Conservation (phyloP, 31 red algal genomes). For the Asparagopsis taxiformis region DNA sequence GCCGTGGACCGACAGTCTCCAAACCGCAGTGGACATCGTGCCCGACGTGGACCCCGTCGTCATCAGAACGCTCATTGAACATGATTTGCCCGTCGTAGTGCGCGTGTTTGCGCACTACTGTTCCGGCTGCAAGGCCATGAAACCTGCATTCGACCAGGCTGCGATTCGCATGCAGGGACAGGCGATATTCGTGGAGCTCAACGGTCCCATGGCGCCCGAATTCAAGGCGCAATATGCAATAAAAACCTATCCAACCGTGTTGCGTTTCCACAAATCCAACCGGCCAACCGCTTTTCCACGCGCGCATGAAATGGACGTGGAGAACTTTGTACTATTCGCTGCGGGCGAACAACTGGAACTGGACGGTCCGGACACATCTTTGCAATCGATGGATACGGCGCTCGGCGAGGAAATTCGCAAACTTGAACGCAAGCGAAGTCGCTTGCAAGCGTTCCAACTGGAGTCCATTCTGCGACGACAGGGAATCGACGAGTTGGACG, state of each 20-base stretch:
- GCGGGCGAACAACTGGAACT: neutral
- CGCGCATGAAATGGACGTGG: neutral
- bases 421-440: neutral
- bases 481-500: slow-evolving; percentile 79
- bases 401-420: neutral
- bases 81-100: slow-evolving; percentile 31
- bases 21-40: neutral
- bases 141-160: slow-evolving; percentile 56
- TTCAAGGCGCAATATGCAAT: slow-evolving; percentile 45
- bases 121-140: slow-evolving; percentile 53
- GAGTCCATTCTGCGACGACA: slow-evolving; percentile 39
- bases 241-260: slow-evolving; percentile 32
- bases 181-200: slow-evolving; percentile 49
- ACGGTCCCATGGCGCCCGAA: slow-evolving; percentile 54
- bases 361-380: neutral
- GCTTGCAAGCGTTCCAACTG: slow-evolving; percentile 18
- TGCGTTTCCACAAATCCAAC: slow-evolving; percentile 31
- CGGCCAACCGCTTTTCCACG: neutral
- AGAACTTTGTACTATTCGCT: slow-evolving; percentile 8
- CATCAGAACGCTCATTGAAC: slow-evolving; percentile 33
- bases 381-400: neutral
- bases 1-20: slow-evolving; percentile 7
- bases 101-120: slow-evolving; percentile 74
- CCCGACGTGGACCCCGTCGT: slow-evolving; percentile 52
- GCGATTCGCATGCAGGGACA: slow-evolving; percentile 5